A percentile compares a stretch with the other conserved stretches of the same genome.
phyloP scores from a whole-genome alignment of 371 early-diverging fungal genomes.

The Actinomortierella wolfii region DNA sequence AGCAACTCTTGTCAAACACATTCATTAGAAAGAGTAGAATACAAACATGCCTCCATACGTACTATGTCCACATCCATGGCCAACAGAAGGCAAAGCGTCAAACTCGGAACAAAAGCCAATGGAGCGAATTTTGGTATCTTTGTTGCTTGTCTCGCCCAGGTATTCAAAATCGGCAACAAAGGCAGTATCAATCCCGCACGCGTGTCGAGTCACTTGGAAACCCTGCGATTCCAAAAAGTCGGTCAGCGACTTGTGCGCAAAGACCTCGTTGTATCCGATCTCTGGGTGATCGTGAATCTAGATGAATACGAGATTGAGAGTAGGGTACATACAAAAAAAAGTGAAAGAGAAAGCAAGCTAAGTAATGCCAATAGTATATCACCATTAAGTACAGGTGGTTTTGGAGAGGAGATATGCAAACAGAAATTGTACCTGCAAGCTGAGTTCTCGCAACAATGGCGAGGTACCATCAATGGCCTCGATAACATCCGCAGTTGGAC shows the following conservation, averaged over 20 bases:
- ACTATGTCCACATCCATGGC: constrained; percentile 71
- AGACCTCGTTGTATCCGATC: constrained; percentile 41
- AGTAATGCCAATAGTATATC: too few relatives aligned
- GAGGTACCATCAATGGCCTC: constrained; percentile 53
- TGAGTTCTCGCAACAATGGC: constrained; percentile 55
- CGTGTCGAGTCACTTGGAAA: constrained; percentile 45
- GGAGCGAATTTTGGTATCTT: constrained; percentile 8
- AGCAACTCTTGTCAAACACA: too few relatives aligned
- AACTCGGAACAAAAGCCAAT: constrained; percentile 51
- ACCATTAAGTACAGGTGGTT: too few relatives aligned
- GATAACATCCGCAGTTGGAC: constrained; percentile 15
- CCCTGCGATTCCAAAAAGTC: constrained; percentile 43
- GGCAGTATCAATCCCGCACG: constrained; percentile 47
- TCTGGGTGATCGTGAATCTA: constrained; percentile 51
- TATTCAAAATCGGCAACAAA: constrained; percentile 49
- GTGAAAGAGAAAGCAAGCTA: too few relatives aligned
- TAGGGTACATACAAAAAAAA: too few relatives aligned
- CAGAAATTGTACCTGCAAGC: constrained; percentile 52
- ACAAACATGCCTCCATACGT: too few relatives aligned
- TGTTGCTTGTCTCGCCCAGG: not conserved
- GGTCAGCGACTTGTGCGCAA: constrained; percentile 47
- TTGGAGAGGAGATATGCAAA: too few relatives aligned
- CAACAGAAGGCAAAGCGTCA: constrained; percentile 55
- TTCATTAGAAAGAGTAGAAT: too few relatives aligned
- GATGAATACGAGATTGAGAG: constrained; percentile 4